Percentiles rank a stretch among this genome's conserved stretches.
Conservation (phyloP, 768 basidiomycete genomes). For the Lyophyllum semitale region DNA sequence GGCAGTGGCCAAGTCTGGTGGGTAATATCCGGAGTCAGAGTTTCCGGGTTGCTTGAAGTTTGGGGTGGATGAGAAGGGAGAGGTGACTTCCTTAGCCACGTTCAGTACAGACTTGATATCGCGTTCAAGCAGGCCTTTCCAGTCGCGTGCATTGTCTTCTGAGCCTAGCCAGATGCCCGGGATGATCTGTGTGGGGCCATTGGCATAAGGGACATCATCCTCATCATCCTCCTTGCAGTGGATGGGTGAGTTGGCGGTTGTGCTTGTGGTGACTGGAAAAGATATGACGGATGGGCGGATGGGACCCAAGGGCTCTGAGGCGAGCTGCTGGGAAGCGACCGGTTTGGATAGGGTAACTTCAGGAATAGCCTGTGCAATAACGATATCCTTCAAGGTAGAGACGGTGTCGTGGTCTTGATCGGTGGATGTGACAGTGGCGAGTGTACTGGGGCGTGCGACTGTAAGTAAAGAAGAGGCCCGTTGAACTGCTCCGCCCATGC, state of each 20-base stretch:
- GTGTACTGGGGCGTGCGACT: constrained; percentile 35
- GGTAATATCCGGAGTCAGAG: constrained; percentile 57
- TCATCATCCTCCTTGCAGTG: constrained; percentile 67
- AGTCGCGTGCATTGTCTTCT: constrained; percentile 89
- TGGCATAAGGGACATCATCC: constrained; percentile 67
- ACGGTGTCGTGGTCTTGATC: too few species aligned
- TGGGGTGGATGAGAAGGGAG: constrained; percentile 73
- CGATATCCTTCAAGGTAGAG: too few species aligned
- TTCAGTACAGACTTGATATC: constrained; percentile 84
- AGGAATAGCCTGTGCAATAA: too few species aligned
- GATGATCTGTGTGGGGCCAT: constrained; percentile 83
- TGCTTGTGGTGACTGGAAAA: constrained; percentile 55
- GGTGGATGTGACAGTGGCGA: too few species aligned
- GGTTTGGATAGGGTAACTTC: too few species aligned
- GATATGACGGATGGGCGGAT: constrained; percentile 71
- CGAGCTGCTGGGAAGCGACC: too few species aligned
- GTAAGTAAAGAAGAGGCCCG: constrained; percentile 61
- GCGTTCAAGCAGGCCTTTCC: constrained; percentile 65
- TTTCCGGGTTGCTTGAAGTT: constrained; percentile 48
- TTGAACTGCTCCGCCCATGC: constrained; percentile 61
- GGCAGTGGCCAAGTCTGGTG: constrained; percentile 65
- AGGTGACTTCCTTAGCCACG: constrained; percentile 88
- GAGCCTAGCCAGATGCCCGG: constrained; percentile 90
- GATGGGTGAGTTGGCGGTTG: constrained; percentile 50
- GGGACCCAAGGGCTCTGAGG: constrained; percentile 34